Evolutionary conservation across 2,329 filamentous ascomycete species (phyloP), one percentile per base, ranked within the genome.

Genomic region (Xylaria sp.): DNA sequence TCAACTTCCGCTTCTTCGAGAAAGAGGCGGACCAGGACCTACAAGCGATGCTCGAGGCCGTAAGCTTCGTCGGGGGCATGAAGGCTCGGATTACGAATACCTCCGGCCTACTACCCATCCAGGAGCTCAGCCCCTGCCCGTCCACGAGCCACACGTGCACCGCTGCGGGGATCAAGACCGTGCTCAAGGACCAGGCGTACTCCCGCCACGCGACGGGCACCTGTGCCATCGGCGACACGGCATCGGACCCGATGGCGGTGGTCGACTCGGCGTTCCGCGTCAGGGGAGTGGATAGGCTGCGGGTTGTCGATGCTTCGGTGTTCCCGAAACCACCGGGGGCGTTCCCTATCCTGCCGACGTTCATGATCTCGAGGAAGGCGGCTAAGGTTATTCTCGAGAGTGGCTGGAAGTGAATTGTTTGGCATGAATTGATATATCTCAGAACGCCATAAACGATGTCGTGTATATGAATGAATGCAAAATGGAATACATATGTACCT

Each of bases 1-100:
- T 92, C 71, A 81, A 82, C 65, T 90, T 89, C 80, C 87, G 88
- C 75, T 90, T 85, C 77, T 90, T 87, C 79, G 82, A 84, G 55
- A 80, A 81, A 0, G 85, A 86, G 12, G 80, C 75, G 12, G 81
- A 84, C 9, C 64, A 72, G 42, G 75, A 76, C 55, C 59, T 75
- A 48, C 69, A 73, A 58, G 72, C 72, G 12, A 71, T 76, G 70
- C 61, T 73, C 12, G 75, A 76, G 45, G 75, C 75, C 14, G 69
- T 71, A 14, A 73, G 82, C 65, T 82, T 87, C 5, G 79, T 85
- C 0, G 84, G 87, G 14, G 75, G 83, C 8, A 81, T 84, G 47
- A 71, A 81, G 62, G 58, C 62, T 79, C 58, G 82, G 80, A 68
- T 81, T 73, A 2, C 59, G 14, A 53, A 57, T 9, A 54, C 53